phyloP scores from a whole-genome alignment of 768 basidiomycete species.

The Austroboletus eburneus region DNA sequence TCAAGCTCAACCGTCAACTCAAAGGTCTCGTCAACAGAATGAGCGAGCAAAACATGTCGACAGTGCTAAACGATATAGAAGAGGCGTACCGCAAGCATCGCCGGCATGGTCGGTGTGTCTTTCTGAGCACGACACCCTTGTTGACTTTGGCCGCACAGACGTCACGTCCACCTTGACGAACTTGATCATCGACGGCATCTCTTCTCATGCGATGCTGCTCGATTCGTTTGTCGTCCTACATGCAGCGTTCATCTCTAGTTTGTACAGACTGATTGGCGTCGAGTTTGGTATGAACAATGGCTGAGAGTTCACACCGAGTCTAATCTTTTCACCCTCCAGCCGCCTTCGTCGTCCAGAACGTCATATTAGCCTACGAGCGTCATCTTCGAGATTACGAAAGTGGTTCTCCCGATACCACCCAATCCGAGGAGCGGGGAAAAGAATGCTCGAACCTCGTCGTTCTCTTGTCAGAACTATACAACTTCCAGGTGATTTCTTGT shows the following conservation, averaged over 20 bases:
- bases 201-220: constrained; percentile 73
- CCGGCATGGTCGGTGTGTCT: constrained; percentile 59
- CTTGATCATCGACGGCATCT: constrained; percentile 74
- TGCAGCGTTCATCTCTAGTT: constrained; percentile 75
- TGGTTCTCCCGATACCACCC: constrained; percentile 12
- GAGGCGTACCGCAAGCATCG: constrained; percentile 70
- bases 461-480: constrained; percentile 89
- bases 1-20: constrained; percentile 67
- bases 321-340: constrained; percentile 38
- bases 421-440: constrained; percentile 57
- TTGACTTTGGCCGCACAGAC: constrained; percentile 43
- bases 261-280: constrained; percentile 78
- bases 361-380: constrained; percentile 63
- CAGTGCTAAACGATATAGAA: constrained; percentile 71
- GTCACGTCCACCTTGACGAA: constrained; percentile 75
- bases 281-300: constrained; percentile 71
- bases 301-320: not conserved
- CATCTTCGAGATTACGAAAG: constrained; percentile 40
- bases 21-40: constrained; percentile 92
- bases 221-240: constrained; percentile 89
- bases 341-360: constrained; percentile 76
- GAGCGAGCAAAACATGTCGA: constrained; percentile 84
- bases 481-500: constrained; percentile 90
- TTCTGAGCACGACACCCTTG: not conserved
- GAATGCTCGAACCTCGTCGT: constrained; percentile 86